Percentiles rank a stretch among this genome's conserved stretches.
Evolutionary conservation across 2,329 filamentous ascomycete genomes (phyloP).

Genomic region (Aspergillus unguis): DNA sequence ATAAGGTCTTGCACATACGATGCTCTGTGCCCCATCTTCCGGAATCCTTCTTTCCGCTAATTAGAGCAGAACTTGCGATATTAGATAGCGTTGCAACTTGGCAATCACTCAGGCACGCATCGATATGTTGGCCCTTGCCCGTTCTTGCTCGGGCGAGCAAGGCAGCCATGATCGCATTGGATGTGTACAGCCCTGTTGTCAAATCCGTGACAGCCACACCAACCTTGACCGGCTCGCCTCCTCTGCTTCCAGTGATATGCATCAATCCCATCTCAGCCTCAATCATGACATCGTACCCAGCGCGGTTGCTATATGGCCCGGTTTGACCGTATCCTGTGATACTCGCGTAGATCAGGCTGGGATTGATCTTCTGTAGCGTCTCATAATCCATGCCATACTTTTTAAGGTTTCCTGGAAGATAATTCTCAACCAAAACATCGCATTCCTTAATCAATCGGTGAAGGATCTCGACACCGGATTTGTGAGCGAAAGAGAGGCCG

Average conservation of each 20-base stretch:
- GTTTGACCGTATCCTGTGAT: slow-evolving; percentile 98
- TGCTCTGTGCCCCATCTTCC: slow-evolving; percentile 96
- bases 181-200: slow-evolving; percentile 91
- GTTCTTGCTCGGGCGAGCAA: slow-evolving; percentile 71
- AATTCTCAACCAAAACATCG: slow-evolving; percentile 95
- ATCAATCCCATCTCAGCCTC: slow-evolving; percentile 97
- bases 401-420: slow-evolving; percentile 80
- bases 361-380: slow-evolving; percentile 76
- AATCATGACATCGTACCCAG: slow-evolving; percentile 99
- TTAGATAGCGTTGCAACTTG: slow-evolving; percentile 94
- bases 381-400: slow-evolving; percentile 92
- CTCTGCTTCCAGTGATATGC: slow-evolving; percentile 90
- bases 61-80: slow-evolving; percentile 85
- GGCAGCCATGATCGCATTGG: slow-evolving; percentile 92
- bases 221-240: slow-evolving; percentile 92
- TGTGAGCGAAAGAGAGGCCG: slow-evolving; percentile 83
- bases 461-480: slow-evolving; percentile 77
- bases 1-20: slow-evolving; percentile 52
- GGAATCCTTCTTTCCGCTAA: slow-evolving; percentile 81
- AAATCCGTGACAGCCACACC: slow-evolving; percentile 95
- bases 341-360: slow-evolving; percentile 83
- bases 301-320: slow-evolving; percentile 79
- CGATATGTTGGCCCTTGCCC: slow-evolving; percentile 84
- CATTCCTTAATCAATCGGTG: slow-evolving; percentile 80
- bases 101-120: slow-evolving; percentile 86